Percentiles rank a stretch among this genome's conserved stretches.
Evolutionary conservation across 1,284 basidiomycete species (phyloP).

Genomic region (Ganoderma sinense): DNA sequence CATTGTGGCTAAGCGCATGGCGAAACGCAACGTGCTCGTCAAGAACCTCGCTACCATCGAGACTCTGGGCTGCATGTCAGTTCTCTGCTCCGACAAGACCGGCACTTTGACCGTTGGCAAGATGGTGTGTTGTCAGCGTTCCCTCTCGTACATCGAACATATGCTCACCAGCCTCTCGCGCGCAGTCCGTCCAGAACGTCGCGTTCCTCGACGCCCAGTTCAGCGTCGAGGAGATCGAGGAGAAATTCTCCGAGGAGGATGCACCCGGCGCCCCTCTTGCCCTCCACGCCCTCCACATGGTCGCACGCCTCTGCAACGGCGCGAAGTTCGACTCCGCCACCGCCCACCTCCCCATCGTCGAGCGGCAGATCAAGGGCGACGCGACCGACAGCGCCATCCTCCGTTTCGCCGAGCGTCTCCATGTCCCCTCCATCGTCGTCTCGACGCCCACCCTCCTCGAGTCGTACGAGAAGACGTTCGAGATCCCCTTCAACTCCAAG

Average conservation of each 20-base stretch:
- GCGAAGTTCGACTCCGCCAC: slow-evolving; percentile 59
- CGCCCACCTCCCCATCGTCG: slow-evolving; percentile 46
- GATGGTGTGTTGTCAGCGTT: slow-evolving; percentile 27
- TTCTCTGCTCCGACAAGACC: slow-evolving; percentile 43
- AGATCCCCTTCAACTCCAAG: slow-evolving; percentile 68
- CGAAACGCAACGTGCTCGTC: slow-evolving; percentile 60
- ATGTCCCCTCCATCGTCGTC: slow-evolving; percentile 32
- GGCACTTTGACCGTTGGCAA: slow-evolving; percentile 37
- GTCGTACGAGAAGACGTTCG: slow-evolving; percentile 44
- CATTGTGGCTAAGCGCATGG: slow-evolving; percentile 58
- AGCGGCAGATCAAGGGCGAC: slow-evolving; percentile 64
- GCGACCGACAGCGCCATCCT: slow-evolving; percentile 71
- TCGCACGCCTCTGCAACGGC: slow-evolving; percentile 67
- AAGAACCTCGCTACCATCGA: slow-evolving; percentile 68
- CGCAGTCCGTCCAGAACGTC: slow-evolving; percentile 49
- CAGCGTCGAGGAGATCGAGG: slow-evolving; percentile 38
- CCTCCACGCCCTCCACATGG: slow-evolving; percentile 47
- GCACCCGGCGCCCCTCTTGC: slow-evolving; percentile 28
- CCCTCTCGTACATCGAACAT: too few species aligned
- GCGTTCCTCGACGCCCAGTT: slow-evolving; percentile 50
- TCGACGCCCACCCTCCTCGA: slow-evolving; percentile 35
- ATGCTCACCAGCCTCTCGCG: background rate
- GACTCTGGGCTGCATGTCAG: slow-evolving; percentile 65
- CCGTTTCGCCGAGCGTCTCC: slow-evolving; percentile 60
- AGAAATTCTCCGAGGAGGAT: slow-evolving; percentile 28